A percentile compares a stretch with the other conserved stretches of the same genome.
Evolutionary conservation across 2,329 filamentous ascomycete species (phyloP).

Genomic region (Diplodia corticola): DNA sequence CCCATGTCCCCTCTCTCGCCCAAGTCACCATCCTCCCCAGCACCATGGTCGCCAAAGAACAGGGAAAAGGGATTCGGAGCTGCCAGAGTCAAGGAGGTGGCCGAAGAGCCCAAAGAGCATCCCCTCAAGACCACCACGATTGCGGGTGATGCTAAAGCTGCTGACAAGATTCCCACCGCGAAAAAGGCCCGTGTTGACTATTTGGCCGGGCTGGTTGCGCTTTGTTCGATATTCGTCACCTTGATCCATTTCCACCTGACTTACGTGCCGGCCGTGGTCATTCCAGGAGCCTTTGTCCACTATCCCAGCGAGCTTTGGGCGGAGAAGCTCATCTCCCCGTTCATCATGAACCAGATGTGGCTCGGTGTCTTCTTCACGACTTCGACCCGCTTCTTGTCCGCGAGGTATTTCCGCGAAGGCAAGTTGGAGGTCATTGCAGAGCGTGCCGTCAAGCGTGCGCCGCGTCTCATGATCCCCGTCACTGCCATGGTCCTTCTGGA

Average conservation of each 20-base stretch:
- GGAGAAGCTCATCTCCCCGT: conserved; percentile 45
- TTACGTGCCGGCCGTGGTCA: conserved; percentile 45
- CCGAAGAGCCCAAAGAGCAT: conserved; percentile 14
- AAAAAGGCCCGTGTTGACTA: conserved; percentile 45
- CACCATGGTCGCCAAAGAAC: conserved; percentile 14
- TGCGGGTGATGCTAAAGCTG: not conserved
- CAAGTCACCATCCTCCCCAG: conserved; percentile 8
- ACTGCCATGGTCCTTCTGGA: conserved; percentile 46
- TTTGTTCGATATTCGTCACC: conserved; percentile 48
- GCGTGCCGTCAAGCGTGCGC: conserved; percentile 46
- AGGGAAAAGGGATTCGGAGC: conserved; percentile 15
- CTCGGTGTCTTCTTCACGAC: conserved; percentile 53
- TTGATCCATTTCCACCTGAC: conserved; percentile 49
- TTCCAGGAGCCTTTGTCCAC: conserved; percentile 39
- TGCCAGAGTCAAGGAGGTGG: conserved; percentile 12
- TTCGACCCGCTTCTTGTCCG: conserved; percentile 48
- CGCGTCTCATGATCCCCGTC: conserved; percentile 50
- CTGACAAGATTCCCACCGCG: conserved; percentile 11
- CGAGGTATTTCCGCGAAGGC: conserved; percentile 46
- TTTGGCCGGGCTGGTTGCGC: conserved; percentile 48
- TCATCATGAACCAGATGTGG: conserved; percentile 50
- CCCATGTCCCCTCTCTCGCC: conserved; percentile 5
- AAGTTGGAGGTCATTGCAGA: conserved; percentile 47
- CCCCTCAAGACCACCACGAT: conserved; percentile 4
- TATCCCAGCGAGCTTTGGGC: conserved; percentile 45